These are phyloP conservation scores for Auricularia sp. DNA, from an alignment of 768 basidiomycete species.

Conservation along the genomic window DNA sequence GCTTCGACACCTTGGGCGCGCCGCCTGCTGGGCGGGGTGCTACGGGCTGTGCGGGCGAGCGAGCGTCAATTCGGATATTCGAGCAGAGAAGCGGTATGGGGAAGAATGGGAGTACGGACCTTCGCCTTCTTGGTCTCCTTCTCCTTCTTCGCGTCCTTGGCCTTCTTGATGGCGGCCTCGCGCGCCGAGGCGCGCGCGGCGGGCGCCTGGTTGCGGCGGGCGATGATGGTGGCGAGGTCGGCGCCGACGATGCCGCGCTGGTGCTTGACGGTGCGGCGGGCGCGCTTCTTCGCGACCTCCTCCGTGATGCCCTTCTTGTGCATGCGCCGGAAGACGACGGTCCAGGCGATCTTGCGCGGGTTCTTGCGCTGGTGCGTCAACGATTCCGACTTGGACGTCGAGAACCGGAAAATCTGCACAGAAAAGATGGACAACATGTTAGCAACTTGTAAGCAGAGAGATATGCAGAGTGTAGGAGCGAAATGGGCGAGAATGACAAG, in stretches of 20 bases:
- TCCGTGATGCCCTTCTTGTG: constrained; percentile 99
- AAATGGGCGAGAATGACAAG: too few species aligned
- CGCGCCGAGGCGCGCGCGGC: constrained; percentile 74
- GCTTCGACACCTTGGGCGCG: constrained; percentile 85
- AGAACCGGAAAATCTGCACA: constrained; percentile 86
- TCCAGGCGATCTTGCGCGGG: constrained; percentile 99
- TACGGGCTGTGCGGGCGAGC: constrained; percentile 34
- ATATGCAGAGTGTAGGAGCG: too few species aligned
- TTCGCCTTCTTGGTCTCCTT: constrained; percentile 84
- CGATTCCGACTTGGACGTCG: constrained; percentile 84
- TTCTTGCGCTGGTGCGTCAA: constrained; percentile 99
- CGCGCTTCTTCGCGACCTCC: constrained; percentile 98
- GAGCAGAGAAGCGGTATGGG: too few species aligned
- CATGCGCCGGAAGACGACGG: constrained; percentile 85
- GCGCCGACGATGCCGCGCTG: constrained; percentile 98
- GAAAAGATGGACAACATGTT: background rate
- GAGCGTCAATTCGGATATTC: background rate
- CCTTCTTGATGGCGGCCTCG: constrained; percentile 80
- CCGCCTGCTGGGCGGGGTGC: constrained; percentile 40
- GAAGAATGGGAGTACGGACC: constrained; percentile 32
- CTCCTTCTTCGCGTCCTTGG: constrained; percentile 94
- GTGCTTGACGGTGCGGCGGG: constrained; percentile 93
- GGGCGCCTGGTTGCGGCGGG: constrained; percentile 86
- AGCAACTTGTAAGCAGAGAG: background rate
- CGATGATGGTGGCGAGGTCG: constrained; percentile 82